Base-by-base conservation (phyloP, 352 stramenopile genomes). In the Pseudoperonospora humuli region DNA sequence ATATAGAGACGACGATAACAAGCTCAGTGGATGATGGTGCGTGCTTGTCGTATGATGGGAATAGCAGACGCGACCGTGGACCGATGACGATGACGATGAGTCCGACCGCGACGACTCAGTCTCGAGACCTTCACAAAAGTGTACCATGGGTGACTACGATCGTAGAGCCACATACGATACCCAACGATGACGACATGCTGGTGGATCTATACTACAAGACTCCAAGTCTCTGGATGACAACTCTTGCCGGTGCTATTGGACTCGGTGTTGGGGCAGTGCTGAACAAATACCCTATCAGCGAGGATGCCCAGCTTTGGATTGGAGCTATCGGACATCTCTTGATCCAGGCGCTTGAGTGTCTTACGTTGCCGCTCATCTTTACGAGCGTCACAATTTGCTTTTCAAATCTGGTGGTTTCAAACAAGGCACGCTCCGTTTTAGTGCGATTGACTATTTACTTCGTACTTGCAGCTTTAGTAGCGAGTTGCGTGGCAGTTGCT, bases 371-470 rank as follows among this genome's bases (percentile, higher is more conserved):
- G 26, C 57, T 85, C n/a, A 73, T 85, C n/a, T 34, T 83, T 58
- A 83, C 73, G n/a, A 81, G 59, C 25, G 63, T 83, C 41, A 78
- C 66, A 14, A 76, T 75, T 28, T 76, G 67, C 45, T 59, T 83
- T 18, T 67, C 62, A 7, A 77, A 85, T 31, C 42, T 85, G 18
- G 59, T 81, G 33, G 56, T 73, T 2, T 75, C 70, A 4, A 48
- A 58, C 32, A 83, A 85, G 33, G 74, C 67, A 3, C 54, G 59
- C 0, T 29, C 57, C 5, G 68, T 85, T 13, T 49, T 80, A 35
- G n/a, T 66, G 3, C 70, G 70, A 3, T 61, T 83, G 41, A 41
- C 62, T 9, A 53, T 73, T 40, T 72, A 65, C 45, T 83, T 81
- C 34, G 25, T 71, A 6, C 18, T 62, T 3, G 50, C 66, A 11